Conservation (phyloP, 805 yeast species). For the Groenewaldozyma tartarivorans region DNA sequence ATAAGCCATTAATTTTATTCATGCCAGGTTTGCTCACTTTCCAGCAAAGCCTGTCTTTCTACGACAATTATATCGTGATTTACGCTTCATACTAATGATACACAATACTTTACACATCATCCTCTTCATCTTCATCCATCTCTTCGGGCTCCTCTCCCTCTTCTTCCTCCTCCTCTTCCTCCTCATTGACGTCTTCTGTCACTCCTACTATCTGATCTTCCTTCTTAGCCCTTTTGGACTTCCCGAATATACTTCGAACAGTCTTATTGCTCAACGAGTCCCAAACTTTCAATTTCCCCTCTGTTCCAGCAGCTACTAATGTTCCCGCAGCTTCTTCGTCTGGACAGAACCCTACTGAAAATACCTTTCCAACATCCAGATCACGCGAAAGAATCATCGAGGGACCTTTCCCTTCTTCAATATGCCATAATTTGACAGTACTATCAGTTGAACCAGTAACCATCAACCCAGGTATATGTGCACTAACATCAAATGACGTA, state of each 20-base stretch:
- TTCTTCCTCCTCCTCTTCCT: constrained; percentile 10
- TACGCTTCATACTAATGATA: no score
- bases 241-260: constrained; percentile 61
- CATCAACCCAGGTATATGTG: constrained; percentile 58
- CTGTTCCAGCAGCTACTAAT: constrained; percentile 78
- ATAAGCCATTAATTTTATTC: no score
- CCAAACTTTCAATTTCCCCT: constrained; percentile 82
- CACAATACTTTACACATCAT: constrained; percentile 14
- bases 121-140: constrained; percentile 24
- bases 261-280: constrained; percentile 77
- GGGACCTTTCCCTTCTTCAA: constrained; percentile 46
- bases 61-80: no score
- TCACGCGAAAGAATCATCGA: constrained; percentile 86
- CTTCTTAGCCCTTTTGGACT: constrained; percentile 6
- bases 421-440: constrained; percentile 78
- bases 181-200: constrained; percentile 10
- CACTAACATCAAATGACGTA: constrained; percentile 66
- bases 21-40: no score
- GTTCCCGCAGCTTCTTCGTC: constrained; percentile 82
- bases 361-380: constrained; percentile 88
- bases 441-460: constrained; percentile 87
- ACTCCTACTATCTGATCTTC: constrained; percentile 7
- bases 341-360: constrained; percentile 72
- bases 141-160: constrained; percentile 11
- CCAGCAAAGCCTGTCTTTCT: no score